Conservation (phyloP, 2,329 filamentous ascomycete species). For the Simplicillium sp. region DNA sequence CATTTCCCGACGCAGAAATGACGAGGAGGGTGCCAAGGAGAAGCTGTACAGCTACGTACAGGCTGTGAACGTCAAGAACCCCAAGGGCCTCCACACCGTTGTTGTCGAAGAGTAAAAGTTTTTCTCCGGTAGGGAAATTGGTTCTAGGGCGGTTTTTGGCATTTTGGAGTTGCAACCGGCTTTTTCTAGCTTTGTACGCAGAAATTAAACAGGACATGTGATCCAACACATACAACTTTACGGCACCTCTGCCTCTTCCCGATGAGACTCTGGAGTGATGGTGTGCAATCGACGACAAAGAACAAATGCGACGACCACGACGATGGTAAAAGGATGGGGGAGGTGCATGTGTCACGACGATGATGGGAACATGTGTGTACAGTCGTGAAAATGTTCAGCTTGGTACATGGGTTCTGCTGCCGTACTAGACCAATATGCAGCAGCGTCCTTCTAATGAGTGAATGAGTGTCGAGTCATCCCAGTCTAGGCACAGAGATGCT, state of each 20-base stretch:
- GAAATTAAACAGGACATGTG: constrained; percentile 14
- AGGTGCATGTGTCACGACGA: no score
- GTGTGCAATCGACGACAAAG: no score
- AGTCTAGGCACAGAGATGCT: constrained; percentile 8
- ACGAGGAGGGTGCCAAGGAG: constrained; percentile 99
- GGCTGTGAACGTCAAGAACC: constrained; percentile 98
- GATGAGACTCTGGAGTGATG: no score
- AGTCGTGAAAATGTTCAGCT: no score
- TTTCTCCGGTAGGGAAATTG: constrained; percentile 26
- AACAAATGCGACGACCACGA: no score
- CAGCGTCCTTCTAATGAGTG: neutral
- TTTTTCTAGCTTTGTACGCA: constrained; percentile 34
- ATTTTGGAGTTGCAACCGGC: constrained; percentile 37
- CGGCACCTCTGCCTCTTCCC: neutral
- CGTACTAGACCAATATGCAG: no score
- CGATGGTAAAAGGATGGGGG: no score
- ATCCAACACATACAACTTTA: constrained; percentile 3
- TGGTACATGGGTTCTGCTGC: constrained; percentile 4
- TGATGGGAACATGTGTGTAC: no score
- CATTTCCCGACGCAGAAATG: constrained; percentile 99
- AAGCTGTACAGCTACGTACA: constrained; percentile 99
- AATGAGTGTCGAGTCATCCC: no score
- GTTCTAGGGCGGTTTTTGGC: constrained; percentile 15
- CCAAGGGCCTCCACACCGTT: constrained; percentile 92
- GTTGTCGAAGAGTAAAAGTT: constrained; percentile 64